Base-by-base conservation (phyloP, 768 basidiomycete species). In the Pleurotus salmoneostramineus region DNA sequence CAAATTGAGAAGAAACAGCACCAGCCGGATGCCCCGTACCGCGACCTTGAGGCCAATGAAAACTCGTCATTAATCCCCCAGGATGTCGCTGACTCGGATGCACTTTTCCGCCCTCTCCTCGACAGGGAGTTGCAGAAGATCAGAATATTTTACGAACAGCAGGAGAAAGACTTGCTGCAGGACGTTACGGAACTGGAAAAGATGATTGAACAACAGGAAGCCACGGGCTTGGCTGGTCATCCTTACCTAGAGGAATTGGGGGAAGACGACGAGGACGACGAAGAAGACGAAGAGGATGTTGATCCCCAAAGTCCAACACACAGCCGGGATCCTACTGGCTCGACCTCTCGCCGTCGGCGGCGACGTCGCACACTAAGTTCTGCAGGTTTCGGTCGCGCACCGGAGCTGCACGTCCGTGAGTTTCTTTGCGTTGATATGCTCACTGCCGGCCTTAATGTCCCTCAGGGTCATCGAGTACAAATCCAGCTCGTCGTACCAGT, bases 101-200 rank as follows among this genome's bases (percentile, higher is more conserved):
- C 69, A 11, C 70, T 79, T 14, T 98, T 98, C 69, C 69, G 79
- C 6, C 84, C 88, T 0, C 77, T 94, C 0, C 79, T 97, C 33
- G 89, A 97, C 69, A 77, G 81, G 60, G 95, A 99, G 65, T 77
- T 95, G 33, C 76, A 78, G 66, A 97, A 95, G 79, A 87, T 98
- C 14, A 72, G 76, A 17, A 55, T 74, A 0, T 98, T 98, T 69
- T 98, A 98, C 69, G 79, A 81, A 48, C 65, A 71, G 2, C 92
- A 95, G 70, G 87, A 91, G 66, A 80, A 77, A 46, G 90, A 95
- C 50, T 72, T 97, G 1, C 63, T 81, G 4, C 79, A 80, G 1
- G 88, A 89, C 34, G 71, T 89, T 4, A 70, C 72, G 0, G 79
- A 81, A 21, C 67, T 92, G 56, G 84, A 88, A 63, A 77, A 75